Percentiles rank a stretch among this genome's conserved stretches.
phyloP scores from a whole-genome alignment of 805 yeast species.

The Monosporozyma siamensis region DNA sequence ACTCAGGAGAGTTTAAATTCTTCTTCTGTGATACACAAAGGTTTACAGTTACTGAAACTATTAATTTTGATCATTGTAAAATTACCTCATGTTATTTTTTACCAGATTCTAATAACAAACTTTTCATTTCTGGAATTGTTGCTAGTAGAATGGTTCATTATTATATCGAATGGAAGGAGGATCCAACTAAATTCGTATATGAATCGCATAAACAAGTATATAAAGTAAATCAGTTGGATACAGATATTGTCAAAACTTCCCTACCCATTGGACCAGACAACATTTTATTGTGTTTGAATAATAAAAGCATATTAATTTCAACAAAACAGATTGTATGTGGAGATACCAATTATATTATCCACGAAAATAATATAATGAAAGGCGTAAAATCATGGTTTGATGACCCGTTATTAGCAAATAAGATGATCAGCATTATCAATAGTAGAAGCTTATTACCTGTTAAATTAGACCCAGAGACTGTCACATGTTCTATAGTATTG shows the following conservation, averaged over 20 bases:
- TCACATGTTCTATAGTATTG: neutral
- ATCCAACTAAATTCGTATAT: constrained; percentile 13
- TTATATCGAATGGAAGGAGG: constrained; percentile 22
- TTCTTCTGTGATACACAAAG: no score
- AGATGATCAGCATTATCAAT: constrained; percentile 7
- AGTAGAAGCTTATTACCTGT: constrained; percentile 6
- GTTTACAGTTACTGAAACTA: no score
- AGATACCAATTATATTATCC: constrained; percentile 13
- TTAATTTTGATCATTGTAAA: constrained; percentile 11
- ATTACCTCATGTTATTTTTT: constrained; percentile 16
- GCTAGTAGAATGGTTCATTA: constrained; percentile 17
- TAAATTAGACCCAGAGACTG: neutral
- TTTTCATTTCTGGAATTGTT: constrained; percentile 16
- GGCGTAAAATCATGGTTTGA: constrained; percentile 16
- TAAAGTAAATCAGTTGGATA: constrained; percentile 18
- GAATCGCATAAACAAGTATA: constrained; percentile 17
- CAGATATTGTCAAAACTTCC: constrained; percentile 12
- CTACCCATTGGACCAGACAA: constrained; percentile 14
- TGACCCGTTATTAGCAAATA: constrained; percentile 10
- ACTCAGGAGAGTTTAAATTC: constrained; percentile 16
- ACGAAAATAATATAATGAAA: constrained; percentile 7
- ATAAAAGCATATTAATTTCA: constrained; percentile 9
- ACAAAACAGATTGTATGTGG: constrained; percentile 28
- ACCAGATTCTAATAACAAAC: constrained; percentile 11
- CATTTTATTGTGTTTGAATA: constrained; percentile 4